Conservation (phyloP, 2,329 filamentous ascomycete genomes). For the Diaporthe citri region DNA sequence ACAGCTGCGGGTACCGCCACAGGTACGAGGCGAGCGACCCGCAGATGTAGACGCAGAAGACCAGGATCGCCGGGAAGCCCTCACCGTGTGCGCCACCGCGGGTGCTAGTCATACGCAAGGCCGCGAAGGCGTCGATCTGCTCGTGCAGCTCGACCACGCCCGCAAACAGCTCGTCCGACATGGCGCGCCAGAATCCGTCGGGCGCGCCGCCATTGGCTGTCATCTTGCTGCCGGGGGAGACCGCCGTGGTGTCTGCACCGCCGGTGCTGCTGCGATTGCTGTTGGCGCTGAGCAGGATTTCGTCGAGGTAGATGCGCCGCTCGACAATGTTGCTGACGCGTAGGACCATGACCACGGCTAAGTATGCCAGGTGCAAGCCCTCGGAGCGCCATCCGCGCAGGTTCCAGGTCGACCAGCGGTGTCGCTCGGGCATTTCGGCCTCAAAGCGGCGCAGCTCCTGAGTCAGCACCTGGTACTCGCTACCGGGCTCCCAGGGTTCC, state of each 20-base stretch:
- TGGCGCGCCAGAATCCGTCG: constrained; percentile 46
- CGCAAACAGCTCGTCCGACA: constrained; percentile 50
- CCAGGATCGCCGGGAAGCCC: constrained; percentile 52
- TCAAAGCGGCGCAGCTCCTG: constrained; percentile 47
- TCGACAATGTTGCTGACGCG: constrained; percentile 53
- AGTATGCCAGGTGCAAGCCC: constrained; percentile 51
- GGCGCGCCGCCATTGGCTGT: constrained; percentile 37
- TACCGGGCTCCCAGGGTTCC: constrained; percentile 44
- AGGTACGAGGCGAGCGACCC: constrained; percentile 52
- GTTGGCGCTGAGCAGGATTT: constrained; percentile 44
- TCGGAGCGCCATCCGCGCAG: constrained; percentile 52
- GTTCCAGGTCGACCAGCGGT: constrained; percentile 53
- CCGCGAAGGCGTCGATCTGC: constrained; percentile 51
- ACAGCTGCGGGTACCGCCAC: constrained; percentile 48
- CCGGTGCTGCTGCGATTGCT: constrained; percentile 34
- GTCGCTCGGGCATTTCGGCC: constrained; percentile 47
- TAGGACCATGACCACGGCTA: constrained; percentile 52
- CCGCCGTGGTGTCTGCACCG: background rate
- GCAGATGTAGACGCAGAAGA: constrained; percentile 56
- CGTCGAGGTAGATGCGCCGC: constrained; percentile 50
- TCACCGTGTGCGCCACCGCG: constrained; percentile 42
- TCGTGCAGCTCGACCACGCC: constrained; percentile 53
- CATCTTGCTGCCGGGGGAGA: constrained; percentile 39
- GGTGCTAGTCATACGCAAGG: constrained; percentile 41
- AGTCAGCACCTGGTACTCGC: constrained; percentile 45